These are phyloP conservation scores for Xylariales sp. DNA, from an alignment of 2,329 filamentous ascomycete species.

Conservation along the genomic window DNA sequence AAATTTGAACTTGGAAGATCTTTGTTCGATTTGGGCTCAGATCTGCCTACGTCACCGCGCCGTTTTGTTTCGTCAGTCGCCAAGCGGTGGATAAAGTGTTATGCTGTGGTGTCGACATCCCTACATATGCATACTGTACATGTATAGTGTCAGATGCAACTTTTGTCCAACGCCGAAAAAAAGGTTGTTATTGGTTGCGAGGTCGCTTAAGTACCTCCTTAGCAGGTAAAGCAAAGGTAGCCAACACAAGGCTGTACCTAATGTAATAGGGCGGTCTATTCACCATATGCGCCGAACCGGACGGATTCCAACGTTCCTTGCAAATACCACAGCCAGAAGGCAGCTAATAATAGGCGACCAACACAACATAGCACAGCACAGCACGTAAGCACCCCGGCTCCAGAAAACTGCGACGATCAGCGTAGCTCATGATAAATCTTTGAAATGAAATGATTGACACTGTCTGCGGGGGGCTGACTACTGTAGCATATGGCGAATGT, in stretches of 20 bases:
- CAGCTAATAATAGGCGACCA: neutral
- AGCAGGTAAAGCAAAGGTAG: neutral
- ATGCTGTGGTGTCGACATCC: neutral
- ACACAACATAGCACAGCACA: neutral
- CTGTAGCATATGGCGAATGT: neutral
- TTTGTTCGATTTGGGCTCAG: constrained; percentile 17
- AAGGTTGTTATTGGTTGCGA: neutral
- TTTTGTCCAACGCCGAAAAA: no score
- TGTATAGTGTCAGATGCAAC: no score
- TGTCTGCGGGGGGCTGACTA: neutral
- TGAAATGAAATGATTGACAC: constrained; percentile 8
- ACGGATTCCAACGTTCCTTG: neutral
- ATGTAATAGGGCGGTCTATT: neutral
- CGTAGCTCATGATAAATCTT: constrained; percentile 4
- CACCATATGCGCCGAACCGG: constrained; percentile 4
- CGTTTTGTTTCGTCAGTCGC: constrained; percentile 21
- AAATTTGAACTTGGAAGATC: constrained; percentile 27
- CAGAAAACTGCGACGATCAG: constrained; percentile 6
- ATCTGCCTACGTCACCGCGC: constrained; percentile 25
- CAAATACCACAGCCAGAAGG: neutral
- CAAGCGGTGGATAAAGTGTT: neutral
- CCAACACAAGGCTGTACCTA: neutral
- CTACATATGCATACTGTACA: no score
- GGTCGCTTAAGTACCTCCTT: neutral
- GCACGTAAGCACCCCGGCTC: neutral